phyloP scores from a whole-genome alignment of 306 rosid genomes.

The Dalbergia cochinchinensis region DNA sequence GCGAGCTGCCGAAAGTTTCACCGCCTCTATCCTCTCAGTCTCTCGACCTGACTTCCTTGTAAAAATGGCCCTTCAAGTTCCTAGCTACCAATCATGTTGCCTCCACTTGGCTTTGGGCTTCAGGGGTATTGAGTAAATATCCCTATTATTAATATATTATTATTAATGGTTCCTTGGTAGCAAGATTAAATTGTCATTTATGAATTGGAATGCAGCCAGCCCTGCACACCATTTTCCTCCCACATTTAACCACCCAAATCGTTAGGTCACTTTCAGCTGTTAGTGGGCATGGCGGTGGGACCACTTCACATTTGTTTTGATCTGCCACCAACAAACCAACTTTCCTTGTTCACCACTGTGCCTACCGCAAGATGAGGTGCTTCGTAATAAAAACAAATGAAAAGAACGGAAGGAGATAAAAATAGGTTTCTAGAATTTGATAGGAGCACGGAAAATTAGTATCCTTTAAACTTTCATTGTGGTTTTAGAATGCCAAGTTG shows the following conservation, averaged over 20 bases:
- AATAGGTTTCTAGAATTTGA: constrained; percentile 26
- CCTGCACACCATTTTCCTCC: constrained; percentile 20
- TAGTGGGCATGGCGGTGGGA: constrained; percentile 73
- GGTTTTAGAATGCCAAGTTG: constrained; percentile 54
- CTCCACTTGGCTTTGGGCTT: neutral
- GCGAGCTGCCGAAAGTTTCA: too few relatives aligned
- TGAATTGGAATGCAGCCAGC: constrained; percentile 30
- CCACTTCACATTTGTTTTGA: constrained; percentile 50
- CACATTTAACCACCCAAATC: constrained; percentile 48
- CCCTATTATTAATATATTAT: neutral
- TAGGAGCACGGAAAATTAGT: neutral
- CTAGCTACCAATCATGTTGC: neutral
- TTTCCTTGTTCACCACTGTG: neutral
- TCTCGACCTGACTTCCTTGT: neutral
- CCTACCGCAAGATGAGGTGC: neutral
- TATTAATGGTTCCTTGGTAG: neutral
- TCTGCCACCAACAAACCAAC: constrained; percentile 49
- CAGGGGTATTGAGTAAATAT: neutral
- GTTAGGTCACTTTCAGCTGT: constrained; percentile 76
- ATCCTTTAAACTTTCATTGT: constrained; percentile 24
- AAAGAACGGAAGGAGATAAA: neutral
- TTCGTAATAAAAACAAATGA: neutral
- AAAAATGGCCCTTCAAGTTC: neutral
- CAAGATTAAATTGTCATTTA: constrained; percentile 34
- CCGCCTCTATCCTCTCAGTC: too few relatives aligned